Base-by-base conservation (phyloP, 2,329 filamentous ascomycete genomes). In the Penicillium griseofulvum region DNA sequence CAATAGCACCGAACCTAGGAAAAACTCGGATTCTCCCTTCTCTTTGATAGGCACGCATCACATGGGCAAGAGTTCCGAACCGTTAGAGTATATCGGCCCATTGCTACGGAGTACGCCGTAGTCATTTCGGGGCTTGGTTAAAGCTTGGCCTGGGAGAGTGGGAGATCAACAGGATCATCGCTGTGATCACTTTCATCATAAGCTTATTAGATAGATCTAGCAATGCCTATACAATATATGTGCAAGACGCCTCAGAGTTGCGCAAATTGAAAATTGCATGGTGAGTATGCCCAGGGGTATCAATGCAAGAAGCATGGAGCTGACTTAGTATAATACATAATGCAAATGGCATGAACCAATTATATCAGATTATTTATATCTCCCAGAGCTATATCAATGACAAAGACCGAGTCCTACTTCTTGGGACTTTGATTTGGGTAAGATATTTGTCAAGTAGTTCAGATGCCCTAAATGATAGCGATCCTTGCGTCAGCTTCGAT, bases 401-500 rank as follows among this genome's bases (percentile, higher is more conserved):
- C 12, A 22, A 45, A 22, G 5, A 24, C 17, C 5, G 9, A 12
- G 14, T 11, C 22, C 3, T 28, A 24, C 22, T 12, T 45, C 17
- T 33, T 31, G 8, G 5, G 16, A 7, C 14, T 22, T 22, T 22
- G 17, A 14, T 17, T 17, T 14, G 28, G n/a, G 26, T 24, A 10
- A 31, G 16, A 24, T 24, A 19, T 22, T 5, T 26, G 14, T 28
- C 38, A 16, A 31, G 19, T 44, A 29, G 12, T 12, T 8, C 14
- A 31, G 17, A 10, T n/a, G 29, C 14, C 29, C 29, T 33, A 11
- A 45, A 14, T 8, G 14, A 17, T n/a, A 24, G 17, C 11, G 29
- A 2, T 75, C 14, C 59, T 77, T 49, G 54, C 60, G 1, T 61
- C 73, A 4, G 64, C 65, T 6, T 71, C 66, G 26, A 73, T 68